phyloP scores from a whole-genome alignment of 2,329 filamentous ascomycete genomes.

The Septoria petroselini region DNA sequence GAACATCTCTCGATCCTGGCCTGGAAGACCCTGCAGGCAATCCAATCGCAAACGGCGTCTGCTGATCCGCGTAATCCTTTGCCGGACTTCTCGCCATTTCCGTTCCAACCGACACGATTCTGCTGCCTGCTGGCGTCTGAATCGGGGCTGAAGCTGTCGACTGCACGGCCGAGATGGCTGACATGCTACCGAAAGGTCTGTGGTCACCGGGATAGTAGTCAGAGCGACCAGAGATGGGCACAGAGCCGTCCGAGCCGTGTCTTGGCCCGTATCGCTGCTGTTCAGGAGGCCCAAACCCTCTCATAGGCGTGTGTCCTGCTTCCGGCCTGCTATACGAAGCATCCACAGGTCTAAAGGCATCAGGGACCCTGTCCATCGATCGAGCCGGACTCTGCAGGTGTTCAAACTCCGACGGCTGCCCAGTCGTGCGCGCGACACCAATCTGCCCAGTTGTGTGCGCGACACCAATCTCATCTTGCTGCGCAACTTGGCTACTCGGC shows the following conservation, averaged over 20 bases:
- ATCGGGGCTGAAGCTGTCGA: neutral
- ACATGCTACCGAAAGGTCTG: conserved; percentile 17
- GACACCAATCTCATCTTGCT: neutral
- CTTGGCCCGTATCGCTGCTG: conserved; percentile 1
- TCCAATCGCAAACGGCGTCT: conserved; percentile 31
- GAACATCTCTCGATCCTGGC: neutral
- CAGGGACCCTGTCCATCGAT: conserved; percentile 22
- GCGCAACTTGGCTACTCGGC: conserved; percentile 7
- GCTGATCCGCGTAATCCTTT: conserved; percentile 31
- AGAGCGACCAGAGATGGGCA: conserved; percentile 16
- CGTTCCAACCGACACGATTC: conserved; percentile 24
- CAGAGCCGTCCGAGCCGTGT: conserved; percentile 5
- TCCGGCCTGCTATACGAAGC: conserved; percentile 23
- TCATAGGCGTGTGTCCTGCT: conserved; percentile 10
- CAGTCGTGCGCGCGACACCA: neutral
- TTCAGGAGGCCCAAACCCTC: conserved; percentile 6
- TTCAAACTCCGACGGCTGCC: conserved; percentile 17
- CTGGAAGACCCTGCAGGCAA: conserved; percentile 20
- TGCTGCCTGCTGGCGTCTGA: neutral
- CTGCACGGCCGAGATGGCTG: conserved; percentile 22
- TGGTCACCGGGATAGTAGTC: conserved; percentile 13
- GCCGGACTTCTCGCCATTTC: conserved; percentile 30
- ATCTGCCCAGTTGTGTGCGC: neutral
- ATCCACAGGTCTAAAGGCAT: conserved; percentile 29
- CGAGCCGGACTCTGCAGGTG: conserved; percentile 28